phyloP scores from a whole-genome alignment of 148 eudicot species.

The Spergularia marina region DNA sequence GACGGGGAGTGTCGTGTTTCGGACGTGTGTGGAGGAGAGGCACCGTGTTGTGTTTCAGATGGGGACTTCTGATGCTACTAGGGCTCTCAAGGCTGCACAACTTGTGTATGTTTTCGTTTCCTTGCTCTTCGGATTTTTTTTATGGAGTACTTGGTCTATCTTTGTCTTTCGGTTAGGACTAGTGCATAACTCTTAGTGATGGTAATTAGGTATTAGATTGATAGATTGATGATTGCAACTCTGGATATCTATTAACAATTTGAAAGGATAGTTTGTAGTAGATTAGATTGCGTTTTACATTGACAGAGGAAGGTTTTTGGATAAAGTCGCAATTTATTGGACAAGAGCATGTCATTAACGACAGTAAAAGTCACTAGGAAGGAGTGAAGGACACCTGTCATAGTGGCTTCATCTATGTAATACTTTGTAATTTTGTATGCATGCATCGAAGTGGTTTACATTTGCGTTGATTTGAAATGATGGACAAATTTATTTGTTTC shows the following conservation, averaged over 20 bases:
- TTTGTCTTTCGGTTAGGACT: neutral
- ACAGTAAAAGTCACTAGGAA: neutral
- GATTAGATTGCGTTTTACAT: too few relatives aligned
- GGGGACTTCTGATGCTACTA: conserved; percentile 76
- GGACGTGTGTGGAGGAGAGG: conserved; percentile 76
- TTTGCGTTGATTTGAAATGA: neutral
- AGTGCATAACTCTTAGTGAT: neutral
- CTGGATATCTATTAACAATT: too few relatives aligned
- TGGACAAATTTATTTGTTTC: neutral
- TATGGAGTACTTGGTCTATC: neutral
- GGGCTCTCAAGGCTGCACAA: conserved; percentile 80
- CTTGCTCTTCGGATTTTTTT: neutral
- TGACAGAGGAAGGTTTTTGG: too few relatives aligned
- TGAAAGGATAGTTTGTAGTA: too few relatives aligned
- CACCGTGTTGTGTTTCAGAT: conserved; percentile 70
- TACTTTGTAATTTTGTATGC: neutral
- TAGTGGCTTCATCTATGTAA: neutral
- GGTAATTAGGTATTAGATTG: neutral
- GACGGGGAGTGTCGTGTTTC: conserved; percentile 61
- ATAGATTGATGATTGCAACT: too few relatives aligned
- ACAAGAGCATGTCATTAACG: neutral
- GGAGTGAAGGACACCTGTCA: neutral
- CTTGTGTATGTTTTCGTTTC: conserved; percentile 56
- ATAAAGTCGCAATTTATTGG: neutral
- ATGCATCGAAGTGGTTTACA: neutral